Conservation (phyloP, 768 basidiomycete genomes). For the Crucibulum laeve region DNA sequence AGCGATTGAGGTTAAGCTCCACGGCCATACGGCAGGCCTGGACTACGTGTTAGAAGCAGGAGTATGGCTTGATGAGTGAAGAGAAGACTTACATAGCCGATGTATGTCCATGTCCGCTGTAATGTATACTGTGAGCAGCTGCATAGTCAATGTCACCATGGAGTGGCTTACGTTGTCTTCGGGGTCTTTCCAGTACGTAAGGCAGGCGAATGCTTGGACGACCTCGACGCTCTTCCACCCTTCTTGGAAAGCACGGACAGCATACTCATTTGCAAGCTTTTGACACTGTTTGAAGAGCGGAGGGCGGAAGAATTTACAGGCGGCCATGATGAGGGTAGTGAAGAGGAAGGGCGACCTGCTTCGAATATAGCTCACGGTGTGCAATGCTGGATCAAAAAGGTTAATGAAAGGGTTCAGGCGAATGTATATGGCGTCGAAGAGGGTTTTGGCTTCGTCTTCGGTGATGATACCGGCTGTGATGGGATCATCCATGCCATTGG, state of each 20-base stretch:
- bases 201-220: conserved; percentile 83
- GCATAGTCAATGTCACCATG: conserved; percentile 6
- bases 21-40: conserved; percentile 88
- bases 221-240: conserved; percentile 82
- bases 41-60: conserved; percentile 1
- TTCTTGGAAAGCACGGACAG: conserved; percentile 74
- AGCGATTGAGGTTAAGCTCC: conserved; percentile 76
- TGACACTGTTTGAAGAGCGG: conserved; percentile 64
- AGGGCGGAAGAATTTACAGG: conserved; percentile 78
- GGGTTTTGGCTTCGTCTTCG: conserved; percentile 62
- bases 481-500: conserved; percentile 54
- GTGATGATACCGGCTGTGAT: conserved; percentile 66
- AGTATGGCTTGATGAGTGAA: conserved; percentile 7
- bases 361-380: conserved; percentile 78
- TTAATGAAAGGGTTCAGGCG: conserved; percentile 89
- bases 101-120: conserved; percentile 83
- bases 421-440: conserved; percentile 77
- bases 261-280: conserved; percentile 68
- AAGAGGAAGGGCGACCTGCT: conserved; percentile 79
- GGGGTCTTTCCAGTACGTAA: conserved; percentile 89
- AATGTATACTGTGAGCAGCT: conserved; percentile 12
- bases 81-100: conserved; percentile 64
- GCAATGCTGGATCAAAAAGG: conserved; percentile 83
- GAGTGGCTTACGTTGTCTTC: conserved; percentile 63
- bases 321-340: conserved; percentile 79